Conservation (phyloP, 768 basidiomycete genomes). For the Nidula microcarpa region DNA sequence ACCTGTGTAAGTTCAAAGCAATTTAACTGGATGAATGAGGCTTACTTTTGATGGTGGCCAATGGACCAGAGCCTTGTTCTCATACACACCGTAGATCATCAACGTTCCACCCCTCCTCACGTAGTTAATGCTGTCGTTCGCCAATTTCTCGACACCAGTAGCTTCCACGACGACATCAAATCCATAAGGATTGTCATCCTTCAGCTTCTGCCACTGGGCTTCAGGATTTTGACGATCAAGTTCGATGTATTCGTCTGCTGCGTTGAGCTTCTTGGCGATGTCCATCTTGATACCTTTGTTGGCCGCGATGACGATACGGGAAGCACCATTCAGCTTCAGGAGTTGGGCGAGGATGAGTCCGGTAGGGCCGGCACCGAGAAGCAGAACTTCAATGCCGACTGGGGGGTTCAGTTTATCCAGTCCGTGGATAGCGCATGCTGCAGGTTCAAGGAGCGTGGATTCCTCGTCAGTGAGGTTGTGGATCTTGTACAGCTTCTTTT, state of each 20-base stretch:
- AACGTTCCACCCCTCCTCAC: constrained; percentile 84
- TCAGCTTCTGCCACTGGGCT: constrained; percentile 77
- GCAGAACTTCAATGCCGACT: constrained; percentile 80
- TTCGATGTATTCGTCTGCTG: constrained; percentile 84
- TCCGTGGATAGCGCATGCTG: constrained; percentile 89
- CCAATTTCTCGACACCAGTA: constrained; percentile 78
- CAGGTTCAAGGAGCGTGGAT: constrained; percentile 84
- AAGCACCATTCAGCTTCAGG: constrained; percentile 82
- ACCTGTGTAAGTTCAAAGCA: neutral
- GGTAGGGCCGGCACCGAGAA: constrained; percentile 84
- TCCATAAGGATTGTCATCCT: constrained; percentile 79
- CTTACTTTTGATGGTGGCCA: constrained; percentile 85
- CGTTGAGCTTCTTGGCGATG: constrained; percentile 74
- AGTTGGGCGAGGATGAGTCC: constrained; percentile 89
- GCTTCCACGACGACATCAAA: constrained; percentile 80
- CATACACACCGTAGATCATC: constrained; percentile 91
- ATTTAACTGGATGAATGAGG: neutral
- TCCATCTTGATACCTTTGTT: constrained; percentile 93
- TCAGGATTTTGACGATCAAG: constrained; percentile 74
- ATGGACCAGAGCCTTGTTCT: constrained; percentile 77
- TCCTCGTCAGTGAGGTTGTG: constrained; percentile 86
- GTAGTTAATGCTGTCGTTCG: constrained; percentile 85
- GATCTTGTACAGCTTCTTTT: constrained; percentile 84
- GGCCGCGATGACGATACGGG: constrained; percentile 77
- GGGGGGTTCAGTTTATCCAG: constrained; percentile 83